These are phyloP conservation scores for Akanthomyces lecanii DNA, from an alignment of 2,329 filamentous ascomycete genomes.

Conservation along the genomic window DNA sequence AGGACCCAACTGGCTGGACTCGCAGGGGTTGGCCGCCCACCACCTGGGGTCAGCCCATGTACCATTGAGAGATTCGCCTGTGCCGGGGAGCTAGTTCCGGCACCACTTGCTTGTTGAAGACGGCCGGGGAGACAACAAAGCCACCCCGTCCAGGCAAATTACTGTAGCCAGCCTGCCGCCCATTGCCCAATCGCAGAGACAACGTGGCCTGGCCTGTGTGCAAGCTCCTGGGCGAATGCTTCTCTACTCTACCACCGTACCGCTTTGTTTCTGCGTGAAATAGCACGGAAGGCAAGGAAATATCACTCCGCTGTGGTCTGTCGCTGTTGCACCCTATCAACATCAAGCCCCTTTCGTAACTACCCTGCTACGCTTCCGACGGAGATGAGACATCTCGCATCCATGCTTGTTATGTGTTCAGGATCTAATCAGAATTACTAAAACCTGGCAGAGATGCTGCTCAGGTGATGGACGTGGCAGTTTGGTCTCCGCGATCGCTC, in stretches of 20 bases:
- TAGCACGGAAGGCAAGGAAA: background rate
- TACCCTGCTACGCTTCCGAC: background rate
- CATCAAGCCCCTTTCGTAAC: background rate
- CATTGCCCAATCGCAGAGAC: constrained; percentile 8
- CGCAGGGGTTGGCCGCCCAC: background rate
- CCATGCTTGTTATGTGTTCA: background rate
- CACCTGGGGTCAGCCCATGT: background rate
- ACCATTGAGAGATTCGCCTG: constrained; percentile 2
- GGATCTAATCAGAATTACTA: background rate
- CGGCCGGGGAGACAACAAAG: constrained; percentile 2
- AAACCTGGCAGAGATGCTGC: background rate
- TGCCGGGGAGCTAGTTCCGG: constrained; percentile 12
- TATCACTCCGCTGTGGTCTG: background rate
- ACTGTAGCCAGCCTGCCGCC: background rate
- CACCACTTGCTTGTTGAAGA: constrained; percentile 12
- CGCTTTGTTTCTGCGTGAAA: background rate
- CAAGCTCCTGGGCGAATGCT: background rate
- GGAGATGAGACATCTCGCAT: background rate
- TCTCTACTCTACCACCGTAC: background rate
- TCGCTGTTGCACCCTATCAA: background rate
- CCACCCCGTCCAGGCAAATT: background rate
- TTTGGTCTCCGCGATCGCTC: background rate
- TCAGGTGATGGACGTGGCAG: too few relatives aligned
- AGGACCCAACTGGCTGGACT: constrained; percentile 7
- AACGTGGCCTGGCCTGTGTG: constrained; percentile 4